Evolutionary conservation across 306 rosid genomes (phyloP).

Genomic region (Trifolium dubium): DNA sequence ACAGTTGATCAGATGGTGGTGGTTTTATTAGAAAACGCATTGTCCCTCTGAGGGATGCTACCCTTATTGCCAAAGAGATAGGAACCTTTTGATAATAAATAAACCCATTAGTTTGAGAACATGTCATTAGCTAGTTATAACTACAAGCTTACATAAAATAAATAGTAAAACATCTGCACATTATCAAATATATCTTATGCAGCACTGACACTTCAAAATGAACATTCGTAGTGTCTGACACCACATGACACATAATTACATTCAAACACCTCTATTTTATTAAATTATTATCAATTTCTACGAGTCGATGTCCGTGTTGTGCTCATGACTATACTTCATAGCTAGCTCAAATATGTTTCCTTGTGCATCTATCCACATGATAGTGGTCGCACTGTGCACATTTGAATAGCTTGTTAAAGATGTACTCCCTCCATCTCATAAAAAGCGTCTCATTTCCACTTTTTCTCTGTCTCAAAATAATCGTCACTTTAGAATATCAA

Average conservation of each 20-base stretch:
- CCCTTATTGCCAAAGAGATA: conserved; percentile 73
- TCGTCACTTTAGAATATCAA: too few species aligned
- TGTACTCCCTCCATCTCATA: background rate
- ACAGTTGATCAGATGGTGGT: conserved; percentile 91
- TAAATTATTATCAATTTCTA: background rate
- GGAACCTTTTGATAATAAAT: conserved; percentile 71
- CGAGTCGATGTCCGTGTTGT: background rate
- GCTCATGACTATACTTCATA: background rate
- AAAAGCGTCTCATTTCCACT: too few species aligned
- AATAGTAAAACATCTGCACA: background rate
- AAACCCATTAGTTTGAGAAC: conserved; percentile 42
- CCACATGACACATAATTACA: background rate
- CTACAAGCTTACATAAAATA: conserved; percentile 27
- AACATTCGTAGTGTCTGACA: background rate
- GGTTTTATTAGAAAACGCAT: conserved; percentile 87
- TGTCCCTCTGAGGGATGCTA: conserved; percentile 83
- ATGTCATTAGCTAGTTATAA: conserved; percentile 30
- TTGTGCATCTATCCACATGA: conserved; percentile 19
- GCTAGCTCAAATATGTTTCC: background rate
- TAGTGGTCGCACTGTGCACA: conserved; percentile 24
- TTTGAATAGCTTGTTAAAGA: conserved; percentile 17
- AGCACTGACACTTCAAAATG: background rate
- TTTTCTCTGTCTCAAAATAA: too few species aligned
- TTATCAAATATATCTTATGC: background rate
- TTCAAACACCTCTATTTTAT: background rate